Conservation (phyloP, 345 rosid species). For the Excoecaria cochinchinensis region DNA sequence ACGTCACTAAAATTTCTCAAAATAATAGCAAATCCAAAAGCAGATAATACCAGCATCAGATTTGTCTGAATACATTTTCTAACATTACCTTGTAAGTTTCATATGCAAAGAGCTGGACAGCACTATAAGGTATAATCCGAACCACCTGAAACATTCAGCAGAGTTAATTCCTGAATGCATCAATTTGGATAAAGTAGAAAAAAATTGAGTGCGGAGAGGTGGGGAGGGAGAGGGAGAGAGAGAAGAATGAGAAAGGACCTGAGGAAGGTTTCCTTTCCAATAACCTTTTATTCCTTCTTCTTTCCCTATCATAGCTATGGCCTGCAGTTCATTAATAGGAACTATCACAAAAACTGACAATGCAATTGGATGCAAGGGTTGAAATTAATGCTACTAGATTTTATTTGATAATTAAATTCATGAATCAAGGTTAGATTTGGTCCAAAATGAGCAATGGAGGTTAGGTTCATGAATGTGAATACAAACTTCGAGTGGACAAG, state of each 20-base stretch:
- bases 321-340: slow-evolving; percentile 43
- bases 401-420: neutral
- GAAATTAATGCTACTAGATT: neutral
- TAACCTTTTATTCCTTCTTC: slow-evolving; percentile 97
- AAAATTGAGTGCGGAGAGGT: neutral
- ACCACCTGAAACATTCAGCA: slow-evolving; percentile 59
- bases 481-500: neutral
- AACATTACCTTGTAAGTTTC: slow-evolving; percentile 79
- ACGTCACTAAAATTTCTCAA: slow-evolving; percentile 16
- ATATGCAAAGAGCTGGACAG: slow-evolving; percentile 92
- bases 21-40: neutral
- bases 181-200: neutral
- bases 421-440: neutral
- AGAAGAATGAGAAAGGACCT: slow-evolving; percentile 44
- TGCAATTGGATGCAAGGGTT: neutral
- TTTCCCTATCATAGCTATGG: slow-evolving; percentile 68
- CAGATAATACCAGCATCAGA: neutral
- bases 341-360: neutral
- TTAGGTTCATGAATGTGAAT: neutral
- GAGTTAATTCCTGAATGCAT: slow-evolving; percentile 1
- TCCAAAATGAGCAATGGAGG: neutral
- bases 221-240: neutral
- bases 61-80: neutral
- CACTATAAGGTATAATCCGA: slow-evolving; percentile 86
- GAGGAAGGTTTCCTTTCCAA: slow-evolving; percentile 99